Percentiles rank a stretch among this genome's conserved stretches.
Evolutionary conservation across 2,329 filamentous ascomycete species (phyloP).

Genomic region (Dactylellina leptospora): DNA sequence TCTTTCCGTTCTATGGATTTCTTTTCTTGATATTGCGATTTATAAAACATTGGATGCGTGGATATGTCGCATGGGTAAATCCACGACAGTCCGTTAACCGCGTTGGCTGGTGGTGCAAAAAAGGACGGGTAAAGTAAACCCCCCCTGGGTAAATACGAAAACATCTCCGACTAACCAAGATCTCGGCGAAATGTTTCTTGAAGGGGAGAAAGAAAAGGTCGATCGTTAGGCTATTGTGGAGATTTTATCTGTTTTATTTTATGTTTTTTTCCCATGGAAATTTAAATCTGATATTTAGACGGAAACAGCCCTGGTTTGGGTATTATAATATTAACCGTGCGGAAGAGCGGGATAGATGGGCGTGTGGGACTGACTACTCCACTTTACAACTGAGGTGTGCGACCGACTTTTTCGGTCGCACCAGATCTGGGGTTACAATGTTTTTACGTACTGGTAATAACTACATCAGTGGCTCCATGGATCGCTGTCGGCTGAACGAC

Average conservation of each 20-base stretch:
- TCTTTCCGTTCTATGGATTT: too few species aligned
- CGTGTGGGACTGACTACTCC: not conserved
- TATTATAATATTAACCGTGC: too few species aligned
- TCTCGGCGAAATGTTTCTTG: not conserved
- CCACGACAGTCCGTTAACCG: not conserved
- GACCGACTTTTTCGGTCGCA: not conserved
- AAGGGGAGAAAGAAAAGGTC: too few species aligned
- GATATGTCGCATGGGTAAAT: not conserved
- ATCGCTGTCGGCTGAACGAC: not conserved
- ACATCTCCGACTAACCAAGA: too few species aligned
- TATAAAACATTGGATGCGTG: too few species aligned
- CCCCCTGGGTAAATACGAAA: not conserved
- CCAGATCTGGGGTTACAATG: not conserved
- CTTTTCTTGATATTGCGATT: too few species aligned
- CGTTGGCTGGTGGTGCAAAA: too few species aligned
- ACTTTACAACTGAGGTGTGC: constrained; percentile 6
- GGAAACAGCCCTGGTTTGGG: not conserved
- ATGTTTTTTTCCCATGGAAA: not conserved
- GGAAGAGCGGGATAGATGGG: not conserved
- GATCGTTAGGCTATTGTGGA: too few species aligned
- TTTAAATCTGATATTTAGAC: not conserved
- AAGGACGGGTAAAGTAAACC: too few species aligned
- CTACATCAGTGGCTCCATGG: not conserved
- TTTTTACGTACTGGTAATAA: not conserved
- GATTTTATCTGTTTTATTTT: too few species aligned